Conservation (phyloP, 1,139 yeast species). For the Pichia sp. region DNA sequence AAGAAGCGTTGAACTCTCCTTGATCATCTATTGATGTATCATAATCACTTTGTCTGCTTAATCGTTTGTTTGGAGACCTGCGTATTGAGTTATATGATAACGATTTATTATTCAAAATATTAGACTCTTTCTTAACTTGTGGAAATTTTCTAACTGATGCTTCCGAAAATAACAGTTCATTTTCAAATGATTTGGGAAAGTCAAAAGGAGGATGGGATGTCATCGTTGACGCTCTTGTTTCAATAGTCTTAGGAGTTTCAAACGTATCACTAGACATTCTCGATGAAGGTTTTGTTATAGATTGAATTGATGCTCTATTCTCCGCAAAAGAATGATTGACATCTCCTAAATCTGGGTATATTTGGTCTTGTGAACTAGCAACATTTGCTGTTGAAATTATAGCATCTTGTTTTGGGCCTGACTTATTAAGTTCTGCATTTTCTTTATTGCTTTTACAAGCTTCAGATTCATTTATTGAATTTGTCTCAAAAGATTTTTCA, state of each 20-base stretch:
- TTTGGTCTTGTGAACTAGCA: too few species aligned
- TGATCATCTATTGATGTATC: constrained; percentile 8
- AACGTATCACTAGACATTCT: constrained; percentile 13
- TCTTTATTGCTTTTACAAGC: neutral
- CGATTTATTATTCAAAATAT: neutral
- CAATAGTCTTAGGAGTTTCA: constrained; percentile 13
- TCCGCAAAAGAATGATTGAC: too few species aligned
- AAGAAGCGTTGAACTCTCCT: constrained; percentile 1
- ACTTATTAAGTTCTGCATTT: neutral
- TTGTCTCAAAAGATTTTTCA: neutral
- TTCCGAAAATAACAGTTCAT: neutral
- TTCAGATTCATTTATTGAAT: too few species aligned
- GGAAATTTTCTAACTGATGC: neutral
- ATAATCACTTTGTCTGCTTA: constrained; percentile 10
- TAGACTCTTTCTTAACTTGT: neutral
- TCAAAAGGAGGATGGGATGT: constrained; percentile 8
- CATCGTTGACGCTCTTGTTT: constrained; percentile 15
- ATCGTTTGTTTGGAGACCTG: constrained; percentile 3
- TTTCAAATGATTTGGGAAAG: neutral
- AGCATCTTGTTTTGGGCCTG: neutral
- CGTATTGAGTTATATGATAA: neutral
- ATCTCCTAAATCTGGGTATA: too few species aligned
- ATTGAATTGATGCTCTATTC: neutral
- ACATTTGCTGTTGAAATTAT: neutral
- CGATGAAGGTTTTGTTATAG: constrained; percentile 6